phyloP scores from a whole-genome alignment of 305 asterid species.

The Rubia tinctorum region DNA sequence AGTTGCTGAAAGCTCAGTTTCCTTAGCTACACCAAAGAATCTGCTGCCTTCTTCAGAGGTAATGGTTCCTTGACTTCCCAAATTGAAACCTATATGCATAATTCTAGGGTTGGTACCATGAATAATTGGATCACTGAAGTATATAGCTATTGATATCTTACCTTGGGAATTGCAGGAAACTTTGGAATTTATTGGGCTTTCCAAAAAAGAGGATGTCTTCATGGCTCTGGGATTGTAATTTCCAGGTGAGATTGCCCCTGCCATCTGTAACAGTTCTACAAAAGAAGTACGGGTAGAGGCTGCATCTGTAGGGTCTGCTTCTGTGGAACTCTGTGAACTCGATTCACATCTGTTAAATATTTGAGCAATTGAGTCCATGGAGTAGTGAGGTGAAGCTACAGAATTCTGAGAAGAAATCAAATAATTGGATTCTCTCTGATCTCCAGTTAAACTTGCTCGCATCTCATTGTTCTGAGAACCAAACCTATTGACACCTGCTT shows the following conservation, averaged over 20 bases:
- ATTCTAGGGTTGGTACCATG: slow-evolving; percentile 24
- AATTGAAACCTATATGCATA: slow-evolving; percentile 27
- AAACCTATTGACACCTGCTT: slow-evolving; percentile 36
- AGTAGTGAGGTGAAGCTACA: slow-evolving; percentile 60
- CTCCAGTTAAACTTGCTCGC: slow-evolving; percentile 33
- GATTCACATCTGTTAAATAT: slow-evolving; percentile 48
- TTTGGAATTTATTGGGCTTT: slow-evolving; percentile 28
- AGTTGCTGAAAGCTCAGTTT: slow-evolving; percentile 34
- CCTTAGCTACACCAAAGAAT: slow-evolving; percentile 23
- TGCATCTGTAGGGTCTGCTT: slow-evolving; percentile 38
- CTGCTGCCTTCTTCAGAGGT: slow-evolving; percentile 30
- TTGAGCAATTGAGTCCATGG: slow-evolving; percentile 45
- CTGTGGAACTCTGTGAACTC: slow-evolving; percentile 41
- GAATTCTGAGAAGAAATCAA: slow-evolving; percentile 66
- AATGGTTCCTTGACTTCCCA: slow-evolving; percentile 30
- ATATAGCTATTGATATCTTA: slow-evolving; percentile 29
- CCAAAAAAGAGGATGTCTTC: slow-evolving; percentile 24
- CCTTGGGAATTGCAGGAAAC: slow-evolving; percentile 32
- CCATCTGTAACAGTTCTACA: slow-evolving; percentile 56
- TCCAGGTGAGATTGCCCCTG: slow-evolving; percentile 44
- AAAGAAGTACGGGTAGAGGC: slow-evolving; percentile 38
- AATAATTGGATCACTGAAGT: slow-evolving; percentile 16
- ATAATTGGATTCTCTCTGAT: slow-evolving; percentile 55
- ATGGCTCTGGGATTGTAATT: slow-evolving; percentile 33
- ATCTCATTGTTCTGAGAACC: slow-evolving; percentile 14